Base-by-base conservation (phyloP, 768 basidiomycete genomes). In the Tricholoma matsutake region DNA sequence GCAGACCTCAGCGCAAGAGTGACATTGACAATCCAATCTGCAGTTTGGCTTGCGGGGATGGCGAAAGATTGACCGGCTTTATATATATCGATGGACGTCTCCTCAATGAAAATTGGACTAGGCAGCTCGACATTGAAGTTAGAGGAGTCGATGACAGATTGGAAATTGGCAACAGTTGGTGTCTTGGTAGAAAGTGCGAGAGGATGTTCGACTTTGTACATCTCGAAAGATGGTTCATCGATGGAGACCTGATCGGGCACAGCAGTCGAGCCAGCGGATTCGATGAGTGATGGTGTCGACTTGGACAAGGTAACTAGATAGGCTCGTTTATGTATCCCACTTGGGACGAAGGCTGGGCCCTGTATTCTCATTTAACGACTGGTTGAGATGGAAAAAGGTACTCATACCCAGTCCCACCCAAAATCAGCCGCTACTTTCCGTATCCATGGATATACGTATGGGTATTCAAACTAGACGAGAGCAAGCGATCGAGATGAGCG, bases 371-470 rank as follows among this genome's bases (percentile, higher is more conserved):
- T 29, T 16, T 2, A 29, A 29, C 28, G 49, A 49, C 6, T 16
- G 47, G 14, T 29, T 3, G 31, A 53, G 32, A 32, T 8, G 18
- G 4, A 14, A 5, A 28, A 53, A 5, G 7, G 10, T 11, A 31
- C 3, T 58, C 69, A 25, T 60, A 84, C 81, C 84, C 83, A 86
- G 69, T 86, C 84, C 83, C 84, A 86, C 1, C 85, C 84, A 61
- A 84, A 86, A 65, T 86, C 84, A 3, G 78, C 79, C 32, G 78
- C 73, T 2, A 77, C 74, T 66, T 86, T 85, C 1, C 84, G 78
- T 28, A 84, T 73, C 70, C 75, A 84, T 29, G 77, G 73, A 54
- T 79, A 79, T 35, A 80, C 75, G 11, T 74, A 77, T 9, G 82
- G 79, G 61, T 81, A 83, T 63, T 83, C 83, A 57, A 76, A 84